Base-by-base conservation (phyloP, 1,284 basidiomycete genomes). In the Sanghuangporus weigelae region DNA sequence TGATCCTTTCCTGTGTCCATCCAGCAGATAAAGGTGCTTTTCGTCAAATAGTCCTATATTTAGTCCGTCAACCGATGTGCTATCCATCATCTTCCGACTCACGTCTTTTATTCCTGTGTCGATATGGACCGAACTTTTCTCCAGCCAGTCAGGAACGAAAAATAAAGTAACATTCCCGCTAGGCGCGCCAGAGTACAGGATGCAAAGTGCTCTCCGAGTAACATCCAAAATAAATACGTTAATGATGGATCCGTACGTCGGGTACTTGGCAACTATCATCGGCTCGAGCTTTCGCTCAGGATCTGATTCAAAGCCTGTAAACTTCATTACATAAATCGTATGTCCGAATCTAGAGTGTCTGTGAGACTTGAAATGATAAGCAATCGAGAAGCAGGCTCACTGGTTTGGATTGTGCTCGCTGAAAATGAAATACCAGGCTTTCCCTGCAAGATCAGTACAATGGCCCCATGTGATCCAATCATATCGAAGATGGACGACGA, bases 351-450 rank as follows among this genome's bases (percentile, higher is more conserved):
- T 56, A 10, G n/a, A 10, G 6, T 10, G 12, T 19, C 11, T 14
- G 19, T 51, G 10, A 56, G 54, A 19, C 12, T 8, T 11, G 14
- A 11, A 16, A 7, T 56, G 54, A 31, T 11, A 10, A 16, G 26
- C 2, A 35, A 4, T 23, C 54, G 2, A 16, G 11, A 36, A 11
- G 11, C n/a, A 56, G 21, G 35, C 54, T 31, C 31, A 56, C 54
- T 56, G 54, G 19, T 56, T 56, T 21, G 35, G 19, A 56, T 56
- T 56, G n/a, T 56, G 26, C 54, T 56, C 54, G 12, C 23, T 56
- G 26, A 31, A 56, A 35, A 39, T 56, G n/a, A 56, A 56, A 39
- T 56, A 56, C 54, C 36, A 56, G 26, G 36, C 54, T 36, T 39
- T 36, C 11, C 12, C 35, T 56, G 19, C 35, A 19, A 39, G 54